Evolutionary conservation across 768 basidiomycete species (phyloP).

Genomic region (Lactifluus subvellereus): DNA sequence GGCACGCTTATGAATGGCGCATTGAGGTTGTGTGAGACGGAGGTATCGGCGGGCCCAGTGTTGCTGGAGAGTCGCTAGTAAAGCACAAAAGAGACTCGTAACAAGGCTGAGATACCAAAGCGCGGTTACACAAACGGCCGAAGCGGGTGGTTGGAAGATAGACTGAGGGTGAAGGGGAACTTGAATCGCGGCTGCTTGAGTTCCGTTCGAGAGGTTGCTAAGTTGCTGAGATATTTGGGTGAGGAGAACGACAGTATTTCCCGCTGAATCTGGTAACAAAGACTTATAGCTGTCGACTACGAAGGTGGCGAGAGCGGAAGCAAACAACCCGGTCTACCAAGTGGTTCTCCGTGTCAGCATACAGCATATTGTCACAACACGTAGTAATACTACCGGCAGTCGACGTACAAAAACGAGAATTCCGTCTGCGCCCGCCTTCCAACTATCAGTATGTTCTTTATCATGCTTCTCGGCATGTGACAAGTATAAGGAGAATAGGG

Average conservation of each 20-base stretch:
- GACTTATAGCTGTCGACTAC: constrained; percentile 21
- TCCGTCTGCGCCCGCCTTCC: constrained; percentile 13
- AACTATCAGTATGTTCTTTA: background rate
- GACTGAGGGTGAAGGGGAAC: background rate
- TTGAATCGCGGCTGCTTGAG: background rate
- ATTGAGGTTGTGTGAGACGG: background rate
- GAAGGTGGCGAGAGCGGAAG: constrained; percentile 12
- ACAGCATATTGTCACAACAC: background rate
- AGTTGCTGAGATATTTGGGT: constrained; percentile 20
- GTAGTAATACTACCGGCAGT: background rate
- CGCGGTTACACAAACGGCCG: constrained; percentile 9
- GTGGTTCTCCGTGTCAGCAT: too few relatives aligned
- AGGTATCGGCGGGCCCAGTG: constrained; percentile 16
- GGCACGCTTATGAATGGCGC: constrained; percentile 10
- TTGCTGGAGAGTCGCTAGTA: constrained; percentile 12
- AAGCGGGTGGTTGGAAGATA: background rate
- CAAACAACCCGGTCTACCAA: constrained; percentile 21
- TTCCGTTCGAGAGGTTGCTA: background rate
- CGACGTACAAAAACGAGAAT: constrained; percentile 16
- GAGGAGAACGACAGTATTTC: constrained; percentile 8
- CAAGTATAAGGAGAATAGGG: constrained; percentile 12
- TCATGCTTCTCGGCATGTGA: constrained; percentile 11
- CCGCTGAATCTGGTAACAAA: constrained; percentile 10
- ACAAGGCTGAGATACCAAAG: constrained; percentile 19
- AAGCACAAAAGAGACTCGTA: constrained; percentile 12